Evolutionary conservation across 1,284 basidiomycete species (phyloP).

Genomic region (Coniferiporia weirii): DNA sequence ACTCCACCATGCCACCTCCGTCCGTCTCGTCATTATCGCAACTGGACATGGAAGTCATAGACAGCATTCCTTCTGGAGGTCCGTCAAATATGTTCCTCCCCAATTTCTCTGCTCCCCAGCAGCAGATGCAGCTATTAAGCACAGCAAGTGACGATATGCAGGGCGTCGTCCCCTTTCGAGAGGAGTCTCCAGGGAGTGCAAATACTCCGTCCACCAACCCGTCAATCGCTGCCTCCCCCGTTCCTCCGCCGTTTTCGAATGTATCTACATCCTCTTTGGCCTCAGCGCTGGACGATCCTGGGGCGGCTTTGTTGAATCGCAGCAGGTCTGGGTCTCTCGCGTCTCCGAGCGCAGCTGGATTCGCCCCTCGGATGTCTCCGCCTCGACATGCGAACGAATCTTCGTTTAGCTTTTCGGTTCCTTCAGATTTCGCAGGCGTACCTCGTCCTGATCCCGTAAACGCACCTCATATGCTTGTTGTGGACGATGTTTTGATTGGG

Average conservation of each 20-base stretch:
- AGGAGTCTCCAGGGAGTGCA: constrained; percentile 13
- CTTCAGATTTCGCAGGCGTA: constrained; percentile 28
- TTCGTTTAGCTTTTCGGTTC: constrained; percentile 20
- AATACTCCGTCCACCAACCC: constrained; percentile 16
- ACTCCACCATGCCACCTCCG: not conserved
- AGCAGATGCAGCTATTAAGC: constrained; percentile 7
- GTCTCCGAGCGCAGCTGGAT: constrained; percentile 30
- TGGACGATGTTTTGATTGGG: constrained; percentile 37
- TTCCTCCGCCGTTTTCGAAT: constrained; percentile 15
- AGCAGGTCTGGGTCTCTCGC: constrained; percentile 35
- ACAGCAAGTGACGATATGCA: constrained; percentile 18
- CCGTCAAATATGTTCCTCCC: not conserved
- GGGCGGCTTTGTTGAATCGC: constrained; percentile 24
- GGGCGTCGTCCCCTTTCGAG: constrained; percentile 12
- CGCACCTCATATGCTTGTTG: constrained; percentile 34
- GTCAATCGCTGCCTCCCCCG: constrained; percentile 17
- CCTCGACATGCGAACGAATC: constrained; percentile 28
- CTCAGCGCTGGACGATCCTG: constrained; percentile 36
- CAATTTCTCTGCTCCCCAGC: constrained; percentile 4
- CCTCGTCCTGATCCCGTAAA: constrained; percentile 17
- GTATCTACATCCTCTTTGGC: constrained; percentile 39
- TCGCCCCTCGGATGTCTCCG: constrained; percentile 28
- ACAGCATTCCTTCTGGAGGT: not conserved
- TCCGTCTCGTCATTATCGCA: not conserved
- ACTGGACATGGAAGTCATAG: constrained; percentile 13